Percentiles rank a stretch among this genome's conserved stretches.
phyloP scores from a whole-genome alignment of 768 basidiomycete species.

The Xerocomus spinulosus region DNA sequence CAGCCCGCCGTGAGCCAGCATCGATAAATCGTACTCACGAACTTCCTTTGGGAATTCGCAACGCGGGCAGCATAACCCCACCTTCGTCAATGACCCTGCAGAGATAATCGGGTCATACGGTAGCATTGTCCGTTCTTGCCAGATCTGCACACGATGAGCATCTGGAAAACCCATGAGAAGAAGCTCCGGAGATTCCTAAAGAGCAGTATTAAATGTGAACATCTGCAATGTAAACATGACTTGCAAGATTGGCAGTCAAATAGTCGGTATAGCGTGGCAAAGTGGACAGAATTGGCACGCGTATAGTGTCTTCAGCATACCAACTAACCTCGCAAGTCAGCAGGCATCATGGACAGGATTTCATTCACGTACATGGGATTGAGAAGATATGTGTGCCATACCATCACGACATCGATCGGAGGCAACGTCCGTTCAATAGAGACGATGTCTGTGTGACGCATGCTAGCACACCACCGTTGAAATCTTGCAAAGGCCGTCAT shows the following conservation, averaged over 20 bases:
- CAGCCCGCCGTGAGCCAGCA: no score
- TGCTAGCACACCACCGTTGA: conserved; percentile 29
- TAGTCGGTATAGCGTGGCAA: conserved; percentile 12
- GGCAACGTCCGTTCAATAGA: conserved; percentile 19
- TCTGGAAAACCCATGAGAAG: conserved; percentile 6
- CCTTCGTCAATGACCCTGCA: conserved; percentile 12
- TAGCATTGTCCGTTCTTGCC: neutral
- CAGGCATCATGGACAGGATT: neutral
- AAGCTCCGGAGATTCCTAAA: conserved; percentile 2
- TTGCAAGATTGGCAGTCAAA: conserved; percentile 7
- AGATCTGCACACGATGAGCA: neutral
- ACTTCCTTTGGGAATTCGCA: conserved; percentile 16
- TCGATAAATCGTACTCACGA: no score
- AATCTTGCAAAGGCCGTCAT: conserved; percentile 21
- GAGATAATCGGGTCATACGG: conserved; percentile 25
- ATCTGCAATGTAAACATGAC: neutral
- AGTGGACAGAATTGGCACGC: conserved; percentile 1
- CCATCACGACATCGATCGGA: conserved; percentile 38
- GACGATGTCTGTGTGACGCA: neutral
- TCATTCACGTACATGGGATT: conserved; percentile 30
- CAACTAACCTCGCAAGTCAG: conserved; percentile 10
- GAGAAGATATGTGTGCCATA: conserved; percentile 38
- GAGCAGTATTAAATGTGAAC: neutral
- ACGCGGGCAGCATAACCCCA: conserved; percentile 26
- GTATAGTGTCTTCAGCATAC: conserved; percentile 23